Evolutionary conservation across 1,284 basidiomycete genomes (phyloP).

Genomic region (Anthracocystis panici-leucophaei): DNA sequence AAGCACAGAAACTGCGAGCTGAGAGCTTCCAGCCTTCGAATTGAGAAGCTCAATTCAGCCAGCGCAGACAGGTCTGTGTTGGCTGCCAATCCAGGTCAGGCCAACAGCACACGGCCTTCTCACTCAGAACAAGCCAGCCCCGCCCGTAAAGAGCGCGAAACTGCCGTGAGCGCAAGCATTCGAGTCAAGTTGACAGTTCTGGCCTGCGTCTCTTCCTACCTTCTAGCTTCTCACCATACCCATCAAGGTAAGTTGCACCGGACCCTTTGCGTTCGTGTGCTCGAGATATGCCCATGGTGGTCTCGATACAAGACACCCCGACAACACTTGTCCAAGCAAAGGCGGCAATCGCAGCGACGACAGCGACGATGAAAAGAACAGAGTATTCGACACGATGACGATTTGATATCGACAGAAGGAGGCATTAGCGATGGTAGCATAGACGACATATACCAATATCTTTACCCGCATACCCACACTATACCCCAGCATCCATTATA

Average conservation of each 20-base stretch:
- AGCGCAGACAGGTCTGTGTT: not conserved
- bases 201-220: conserved; percentile 16
- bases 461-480: not conserved
- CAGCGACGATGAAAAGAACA: conserved; percentile 6
- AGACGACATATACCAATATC: not conserved
- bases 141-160: not conserved
- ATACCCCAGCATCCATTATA: not conserved
- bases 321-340: conserved; percentile 15
- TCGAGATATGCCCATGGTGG: conserved; percentile 45
- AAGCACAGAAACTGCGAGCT: not conserved
- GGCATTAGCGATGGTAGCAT: not conserved
- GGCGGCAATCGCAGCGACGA: conserved; percentile 17
- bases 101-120: not conserved
- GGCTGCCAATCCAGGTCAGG: not conserved
- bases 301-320: conserved; percentile 43
- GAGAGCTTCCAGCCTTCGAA: no score
- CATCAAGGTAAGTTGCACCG: conserved; percentile 57
- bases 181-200: conserved; percentile 19
- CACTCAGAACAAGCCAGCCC: not conserved
- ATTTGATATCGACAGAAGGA: conserved; percentile 6
- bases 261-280: conserved; percentile 41
- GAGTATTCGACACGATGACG: conserved; percentile 46
- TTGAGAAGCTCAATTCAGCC: no score
- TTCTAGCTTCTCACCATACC: conserved; percentile 36
- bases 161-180: not conserved